These are phyloP conservation scores for Calonectria henricotiae DNA, from an alignment of 2,329 filamentous ascomycete genomes.

Conservation along the genomic window DNA sequence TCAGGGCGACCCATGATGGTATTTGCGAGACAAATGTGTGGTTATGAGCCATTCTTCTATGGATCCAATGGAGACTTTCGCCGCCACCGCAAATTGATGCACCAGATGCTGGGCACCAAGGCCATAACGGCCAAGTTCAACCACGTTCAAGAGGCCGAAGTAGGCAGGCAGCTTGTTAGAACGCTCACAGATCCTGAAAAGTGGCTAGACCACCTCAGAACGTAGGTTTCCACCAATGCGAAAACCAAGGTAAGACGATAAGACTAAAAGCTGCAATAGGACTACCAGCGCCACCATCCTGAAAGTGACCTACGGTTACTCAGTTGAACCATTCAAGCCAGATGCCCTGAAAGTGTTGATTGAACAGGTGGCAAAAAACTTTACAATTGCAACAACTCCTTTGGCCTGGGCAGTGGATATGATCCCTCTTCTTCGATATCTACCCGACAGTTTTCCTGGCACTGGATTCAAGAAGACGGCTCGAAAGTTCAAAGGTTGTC, in stretches of 20 bases:
- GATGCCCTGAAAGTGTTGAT: slow-evolving; percentile 9
- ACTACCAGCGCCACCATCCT: slow-evolving; percentile 11
- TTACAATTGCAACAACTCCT: background rate
- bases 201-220: slow-evolving; percentile 11
- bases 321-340: slow-evolving; percentile 10
- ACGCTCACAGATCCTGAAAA: background rate
- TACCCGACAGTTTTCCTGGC: background rate
- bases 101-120: slow-evolving; percentile 3
- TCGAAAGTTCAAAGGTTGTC: background rate
- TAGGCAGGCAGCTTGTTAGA: slow-evolving; percentile 3
- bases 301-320: slow-evolving; percentile 14
- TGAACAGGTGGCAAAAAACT: background rate
- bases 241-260: background rate
- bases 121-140: slow-evolving; percentile 6
- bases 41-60: slow-evolving; percentile 13
- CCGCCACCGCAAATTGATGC: slow-evolving; percentile 16
- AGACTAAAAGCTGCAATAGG: background rate
- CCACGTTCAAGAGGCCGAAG: slow-evolving; percentile 11
- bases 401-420: background rate
- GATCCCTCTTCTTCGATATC: background rate
- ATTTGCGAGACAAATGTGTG: slow-evolving; percentile 4
- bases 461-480: slow-evolving; percentile 1
- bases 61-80: background rate
- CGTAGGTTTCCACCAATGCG: background rate
- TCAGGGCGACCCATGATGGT: slow-evolving; percentile 10